Evolutionary conservation across 352 stramenopile species (phyloP).

Genomic region (Pythium pyrilobum): DNA sequence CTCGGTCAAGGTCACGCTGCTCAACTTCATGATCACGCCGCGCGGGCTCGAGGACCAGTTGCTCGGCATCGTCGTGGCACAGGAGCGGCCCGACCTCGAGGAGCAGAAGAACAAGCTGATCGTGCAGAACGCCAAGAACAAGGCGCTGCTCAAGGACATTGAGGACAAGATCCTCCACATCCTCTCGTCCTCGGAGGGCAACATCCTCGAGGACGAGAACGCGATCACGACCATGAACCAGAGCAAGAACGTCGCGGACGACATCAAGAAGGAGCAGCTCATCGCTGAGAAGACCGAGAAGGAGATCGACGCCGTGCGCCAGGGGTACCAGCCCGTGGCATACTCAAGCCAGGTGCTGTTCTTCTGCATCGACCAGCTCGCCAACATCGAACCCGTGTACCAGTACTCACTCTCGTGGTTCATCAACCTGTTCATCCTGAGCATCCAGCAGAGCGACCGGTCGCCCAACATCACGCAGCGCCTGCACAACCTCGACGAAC

Average conservation of each 20-base stretch:
- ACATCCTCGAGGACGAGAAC: constrained; percentile 92
- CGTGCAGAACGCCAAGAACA: constrained; percentile 89
- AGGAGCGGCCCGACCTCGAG: constrained; percentile 91
- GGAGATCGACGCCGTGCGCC: constrained; percentile 87
- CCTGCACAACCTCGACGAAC: constrained; percentile 74
- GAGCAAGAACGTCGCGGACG: constrained; percentile 86
- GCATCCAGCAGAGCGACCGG: constrained; percentile 83
- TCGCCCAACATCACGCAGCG: constrained; percentile 67
- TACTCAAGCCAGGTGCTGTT: constrained; percentile 92
- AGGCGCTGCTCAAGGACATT: constrained; percentile 90
- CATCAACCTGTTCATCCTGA: constrained; percentile 89
- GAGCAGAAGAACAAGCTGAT: constrained; percentile 93
- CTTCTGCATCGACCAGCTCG: constrained; percentile 92
- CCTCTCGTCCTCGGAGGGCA: constrained; percentile 86
- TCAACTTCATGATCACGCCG: constrained; percentile 96
- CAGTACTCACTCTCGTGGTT: constrained; percentile 93
- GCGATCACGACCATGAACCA: constrained; percentile 93
- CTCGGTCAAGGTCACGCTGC: constrained; percentile 90
- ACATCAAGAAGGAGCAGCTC: constrained; percentile 92
- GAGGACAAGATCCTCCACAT: constrained; percentile 94
- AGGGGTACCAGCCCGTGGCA: constrained; percentile 86
- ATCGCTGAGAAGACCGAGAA: constrained; percentile 88
- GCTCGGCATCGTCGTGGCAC: constrained; percentile 88
- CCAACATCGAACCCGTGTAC: constrained; percentile 93
- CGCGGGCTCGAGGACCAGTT: constrained; percentile 91